A percentile compares a stretch with the other conserved stretches of the same genome.
Conservation (phyloP, 495 filamentous ascomycete species). For the Rusavskia elegans region DNA sequence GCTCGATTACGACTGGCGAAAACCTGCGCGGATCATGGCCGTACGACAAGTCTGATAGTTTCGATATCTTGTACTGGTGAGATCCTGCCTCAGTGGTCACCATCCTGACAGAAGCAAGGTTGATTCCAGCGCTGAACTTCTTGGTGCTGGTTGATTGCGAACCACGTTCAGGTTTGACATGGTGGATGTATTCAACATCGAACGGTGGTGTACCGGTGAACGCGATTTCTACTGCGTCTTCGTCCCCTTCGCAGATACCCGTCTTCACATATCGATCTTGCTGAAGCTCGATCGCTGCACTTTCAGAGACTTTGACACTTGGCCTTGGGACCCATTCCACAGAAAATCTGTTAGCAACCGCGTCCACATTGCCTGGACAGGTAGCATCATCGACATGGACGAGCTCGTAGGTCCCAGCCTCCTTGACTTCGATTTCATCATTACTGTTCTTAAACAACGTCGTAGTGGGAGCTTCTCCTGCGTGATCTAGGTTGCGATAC, state of each 20-base stretch:
- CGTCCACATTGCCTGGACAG: conserved; percentile 68
- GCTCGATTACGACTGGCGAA: conserved; percentile 48
- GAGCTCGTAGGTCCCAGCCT: conserved; percentile 64
- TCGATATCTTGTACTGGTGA: conserved; percentile 73
- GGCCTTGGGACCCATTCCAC: conserved; percentile 76
- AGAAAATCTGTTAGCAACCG: conserved; percentile 53
- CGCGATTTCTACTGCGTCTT: conserved; percentile 67
- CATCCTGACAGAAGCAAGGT: conserved; percentile 57
- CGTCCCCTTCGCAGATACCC: conserved; percentile 87
- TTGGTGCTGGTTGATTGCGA: conserved; percentile 43
- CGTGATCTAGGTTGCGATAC: conserved; percentile 44
- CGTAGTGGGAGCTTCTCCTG: conserved; percentile 22
- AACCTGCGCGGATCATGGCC: conserved; percentile 47
- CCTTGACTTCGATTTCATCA: conserved; percentile 45
- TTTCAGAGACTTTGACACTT: conserved; percentile 47
- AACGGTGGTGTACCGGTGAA: conserved; percentile 76
- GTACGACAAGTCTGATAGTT: conserved; percentile 71
- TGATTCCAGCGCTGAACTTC: conserved; percentile 53
- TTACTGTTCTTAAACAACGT: conserved; percentile 43
- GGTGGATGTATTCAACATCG: conserved; percentile 64
- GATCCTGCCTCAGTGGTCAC: conserved; percentile 68
- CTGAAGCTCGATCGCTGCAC: conserved; percentile 33
- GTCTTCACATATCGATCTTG: conserved; percentile 43
- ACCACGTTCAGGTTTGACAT: conserved; percentile 45
- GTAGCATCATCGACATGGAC: conserved; percentile 54